Evolutionary conservation across 2,329 filamentous ascomycete genomes (phyloP), one percentile per base, ranked within the genome.

Genomic region (Ascochyta clinopodiicola): DNA sequence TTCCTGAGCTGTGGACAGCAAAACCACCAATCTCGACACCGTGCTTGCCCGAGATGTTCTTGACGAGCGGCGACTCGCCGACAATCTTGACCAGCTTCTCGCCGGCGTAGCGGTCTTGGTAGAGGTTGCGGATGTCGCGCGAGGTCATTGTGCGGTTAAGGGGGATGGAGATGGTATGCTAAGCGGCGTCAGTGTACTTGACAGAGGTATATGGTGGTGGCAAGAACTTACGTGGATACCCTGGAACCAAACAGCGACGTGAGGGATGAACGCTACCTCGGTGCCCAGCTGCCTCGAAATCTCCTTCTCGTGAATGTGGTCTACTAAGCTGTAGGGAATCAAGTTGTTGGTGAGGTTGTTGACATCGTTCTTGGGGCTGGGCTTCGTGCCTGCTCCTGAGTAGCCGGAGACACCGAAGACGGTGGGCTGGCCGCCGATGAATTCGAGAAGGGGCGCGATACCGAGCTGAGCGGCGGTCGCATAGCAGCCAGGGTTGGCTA

Each of bases 181-280:
- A 42, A 79, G 31, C 29, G 17, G 17, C n/a, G 53, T 60, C 12
- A 55, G 45, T 25, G 9, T 1, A 43, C 15, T n/a, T n/a, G n/a
- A 31, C 17, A n/a, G 5, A 25, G 1, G 22, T 2, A 12, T 34
- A 4, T 3, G 27, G 15, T 7, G 25, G 34, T 25, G 31, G 32
- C 8, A 24, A 36, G 6, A 24, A 72, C 73, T 75, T 78, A 83
- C 81, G 73, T 91, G 88, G 66, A 98, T 98, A 61, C 94, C 94
- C 72, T 96, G 89, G 85, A 98, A 98, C 94, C 92, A 98, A 13
- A 89, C 87, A n/a, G 92, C 91, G 22, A 96, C 93, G 75, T 98
- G 95, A 6, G 95, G 95, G 54, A 95, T 89, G 74, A 99, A 99
- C 6, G 88, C 90, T 10, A 96, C 87, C 17, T 85, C 79, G 13